Conservation (phyloP, 129 eudicot genomes). For the Flaveria linearis region DNA sequence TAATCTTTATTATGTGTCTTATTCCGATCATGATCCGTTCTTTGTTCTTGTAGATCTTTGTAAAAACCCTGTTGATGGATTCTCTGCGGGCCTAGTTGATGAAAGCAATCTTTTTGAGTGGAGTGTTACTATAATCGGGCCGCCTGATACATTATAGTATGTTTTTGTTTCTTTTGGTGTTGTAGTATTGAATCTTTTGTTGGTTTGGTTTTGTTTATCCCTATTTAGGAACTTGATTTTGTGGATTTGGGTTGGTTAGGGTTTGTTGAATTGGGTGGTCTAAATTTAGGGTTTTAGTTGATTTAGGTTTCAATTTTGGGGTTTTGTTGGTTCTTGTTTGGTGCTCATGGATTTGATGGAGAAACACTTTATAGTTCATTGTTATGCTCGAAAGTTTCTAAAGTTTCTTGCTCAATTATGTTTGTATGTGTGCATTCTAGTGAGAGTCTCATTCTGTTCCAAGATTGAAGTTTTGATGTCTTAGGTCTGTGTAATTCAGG, state of each 20-base stretch:
- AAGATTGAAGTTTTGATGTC: conserved; percentile 16
- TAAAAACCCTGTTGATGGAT: conserved; percentile 90
- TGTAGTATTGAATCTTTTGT: conserved; percentile 1
- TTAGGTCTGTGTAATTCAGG: conserved; percentile 17
- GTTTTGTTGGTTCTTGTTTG: background rate
- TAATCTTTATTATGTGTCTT: background rate
- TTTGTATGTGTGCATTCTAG: conserved; percentile 3
- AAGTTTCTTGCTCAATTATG: conserved; percentile 18
- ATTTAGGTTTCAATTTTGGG: conserved; percentile 16
- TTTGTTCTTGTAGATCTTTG: conserved; percentile 63
- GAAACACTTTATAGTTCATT: background rate
- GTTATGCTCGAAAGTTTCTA: background rate
- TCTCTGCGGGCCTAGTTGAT: conserved; percentile 83
- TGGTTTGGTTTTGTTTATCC: background rate
- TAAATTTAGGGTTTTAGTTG: conserved; percentile 25
- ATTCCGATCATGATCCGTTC: conserved; percentile 32
- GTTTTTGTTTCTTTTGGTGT: conserved; percentile 21
- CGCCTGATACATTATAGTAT: conserved; percentile 71
- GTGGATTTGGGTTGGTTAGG: conserved; percentile 25
- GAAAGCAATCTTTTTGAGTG: conserved; percentile 77
- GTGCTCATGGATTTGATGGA: background rate
- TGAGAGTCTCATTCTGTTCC: background rate
- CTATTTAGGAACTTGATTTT: conserved; percentile 3
- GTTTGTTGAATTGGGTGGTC: conserved; percentile 2
- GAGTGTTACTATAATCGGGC: conserved; percentile 86